Conservation (phyloP, 768 basidiomycete genomes). For the Amanita subjunquillea region DNA sequence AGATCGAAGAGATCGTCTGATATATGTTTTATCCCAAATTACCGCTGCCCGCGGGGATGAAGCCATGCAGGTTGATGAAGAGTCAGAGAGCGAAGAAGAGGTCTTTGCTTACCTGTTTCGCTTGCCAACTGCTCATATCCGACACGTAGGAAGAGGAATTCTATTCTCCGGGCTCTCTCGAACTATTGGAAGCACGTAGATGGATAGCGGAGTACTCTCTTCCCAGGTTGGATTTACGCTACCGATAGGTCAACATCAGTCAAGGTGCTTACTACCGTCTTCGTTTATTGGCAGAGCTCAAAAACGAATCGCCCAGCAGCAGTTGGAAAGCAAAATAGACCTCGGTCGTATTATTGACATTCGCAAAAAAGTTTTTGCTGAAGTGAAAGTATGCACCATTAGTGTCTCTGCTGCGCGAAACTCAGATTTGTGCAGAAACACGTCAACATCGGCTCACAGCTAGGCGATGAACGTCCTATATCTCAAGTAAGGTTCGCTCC, state of each 20-base stretch:
- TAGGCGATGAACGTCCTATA: slow-evolving; percentile 93
- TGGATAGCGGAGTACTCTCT: slow-evolving; percentile 90
- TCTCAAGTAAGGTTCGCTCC: slow-evolving; percentile 93
- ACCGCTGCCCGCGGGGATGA: slow-evolving; percentile 82
- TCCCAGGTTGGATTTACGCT: slow-evolving; percentile 77
- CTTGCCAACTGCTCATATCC: slow-evolving; percentile 3
- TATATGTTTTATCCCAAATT: slow-evolving; percentile 91
- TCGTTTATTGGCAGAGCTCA: slow-evolving; percentile 71
- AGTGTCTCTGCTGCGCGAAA: background rate
- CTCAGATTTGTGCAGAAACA: slow-evolving; percentile 47
- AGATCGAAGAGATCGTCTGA: slow-evolving; percentile 91
- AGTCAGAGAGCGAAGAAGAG: slow-evolving; percentile 71
- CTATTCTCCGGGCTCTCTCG: slow-evolving; percentile 85
- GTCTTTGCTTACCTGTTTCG: slow-evolving; percentile 21
- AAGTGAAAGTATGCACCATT: slow-evolving; percentile 65
- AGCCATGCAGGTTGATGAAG: slow-evolving; percentile 63
- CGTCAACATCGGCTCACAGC: slow-evolving; percentile 91
- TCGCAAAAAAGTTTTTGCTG: slow-evolving; percentile 80
- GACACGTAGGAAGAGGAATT: slow-evolving; percentile 77
- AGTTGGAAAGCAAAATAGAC: slow-evolving; percentile 79
- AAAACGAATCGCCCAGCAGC: slow-evolving; percentile 87
- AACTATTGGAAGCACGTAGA: slow-evolving; percentile 77
- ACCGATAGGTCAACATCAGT: slow-evolving; percentile 36
- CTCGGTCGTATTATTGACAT: slow-evolving; percentile 85
- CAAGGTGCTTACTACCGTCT: slow-evolving; percentile 70